Base-by-base conservation (phyloP, 345 rosid species). In the Brassica rapa region DNA sequence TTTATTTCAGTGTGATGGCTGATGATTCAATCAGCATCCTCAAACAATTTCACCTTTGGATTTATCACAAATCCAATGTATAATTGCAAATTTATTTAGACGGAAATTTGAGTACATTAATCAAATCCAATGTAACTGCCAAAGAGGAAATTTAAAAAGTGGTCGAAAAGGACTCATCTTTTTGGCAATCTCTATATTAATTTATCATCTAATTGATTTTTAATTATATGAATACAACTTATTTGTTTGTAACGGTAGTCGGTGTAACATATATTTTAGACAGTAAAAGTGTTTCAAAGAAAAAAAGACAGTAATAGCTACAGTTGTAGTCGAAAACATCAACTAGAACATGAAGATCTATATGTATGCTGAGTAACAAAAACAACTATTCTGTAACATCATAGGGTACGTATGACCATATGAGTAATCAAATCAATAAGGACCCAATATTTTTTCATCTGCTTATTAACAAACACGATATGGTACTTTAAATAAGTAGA, bases 21-120 rank as follows among this genome's bases (percentile, higher is more conserved):
- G n/a, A 53, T 49, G 19, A 72, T 72, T 66, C 68, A 57, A 41
- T 71, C 67, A 68, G 16, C 56, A 73, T 67, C 78, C 6, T 79
- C 49, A 61, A 49, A 61, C 12, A 46, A 7, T 67, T 60, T 60
- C 32, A 73, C 21, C 67, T 78, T 72, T 72, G 68, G 9, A 9
- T 57, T 72, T 25, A 25, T 25, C 27, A 3, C 4, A 25, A 25
- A 7, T 7, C 41, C 74, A 73, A 51, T 51, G 29, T 8, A 60
- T 72, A 3, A 66, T 49, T 24, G 78, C 49, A 73, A 60, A 9
- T 2, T 79, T 62, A 15, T 1, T 46, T 39, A 0, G 46, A 39
- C 46, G 46, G 10, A 9, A 39, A 39, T 39, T 39, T 39, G 46
- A 39, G 46, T 10, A 9, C 46, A 39, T 39, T 39, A 39, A 39